phyloP scores from a whole-genome alignment of 495 filamentous ascomycete genomes.

The Aspergillus ellipticus region DNA sequence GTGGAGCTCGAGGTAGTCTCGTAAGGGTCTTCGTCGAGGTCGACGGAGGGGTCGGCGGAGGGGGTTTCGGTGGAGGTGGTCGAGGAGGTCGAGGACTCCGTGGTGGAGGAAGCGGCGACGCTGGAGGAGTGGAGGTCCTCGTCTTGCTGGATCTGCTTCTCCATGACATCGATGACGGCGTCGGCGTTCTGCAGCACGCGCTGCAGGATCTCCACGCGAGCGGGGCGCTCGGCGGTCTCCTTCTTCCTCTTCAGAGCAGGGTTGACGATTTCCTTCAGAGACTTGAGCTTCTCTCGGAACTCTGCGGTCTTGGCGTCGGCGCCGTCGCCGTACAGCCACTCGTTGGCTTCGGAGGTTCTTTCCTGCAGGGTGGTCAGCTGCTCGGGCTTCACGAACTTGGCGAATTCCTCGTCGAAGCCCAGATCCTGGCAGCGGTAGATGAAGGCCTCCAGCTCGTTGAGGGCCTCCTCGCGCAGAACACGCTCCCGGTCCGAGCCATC shows the following conservation, averaged over 20 bases:
- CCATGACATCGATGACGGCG: slow-evolving; percentile 43
- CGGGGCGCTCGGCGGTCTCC: slow-evolving; percentile 63
- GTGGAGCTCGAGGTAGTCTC: slow-evolving; percentile 27
- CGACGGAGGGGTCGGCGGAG: slow-evolving; percentile 24
- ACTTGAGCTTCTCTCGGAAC: slow-evolving; percentile 67
- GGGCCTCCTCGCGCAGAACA: slow-evolving; percentile 72
- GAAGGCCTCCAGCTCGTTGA: slow-evolving; percentile 91
- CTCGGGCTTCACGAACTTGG: slow-evolving; percentile 59
- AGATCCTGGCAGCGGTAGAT: slow-evolving; percentile 87
- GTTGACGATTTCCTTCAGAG: slow-evolving; percentile 64
- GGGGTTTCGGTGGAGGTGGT: slow-evolving; percentile 20
- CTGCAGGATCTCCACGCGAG: slow-evolving; percentile 58
- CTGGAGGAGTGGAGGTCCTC: slow-evolving; percentile 39
- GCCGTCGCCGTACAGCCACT: slow-evolving; percentile 90
- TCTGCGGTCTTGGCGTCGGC: slow-evolving; percentile 66
- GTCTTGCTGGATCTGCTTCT: slow-evolving; percentile 40
- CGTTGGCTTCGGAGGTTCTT: slow-evolving; percentile 62
- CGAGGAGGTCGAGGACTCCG: slow-evolving; percentile 25
- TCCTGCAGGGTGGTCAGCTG: slow-evolving; percentile 60
- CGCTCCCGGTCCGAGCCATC: slow-evolving; percentile 78
- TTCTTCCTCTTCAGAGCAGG: slow-evolving; percentile 66
- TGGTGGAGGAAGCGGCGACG: slow-evolving; percentile 18
- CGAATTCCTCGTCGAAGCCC: slow-evolving; percentile 69
- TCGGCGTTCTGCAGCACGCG: slow-evolving; percentile 55
- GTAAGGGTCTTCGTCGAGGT: slow-evolving; percentile 44